Conservation (phyloP, 805 yeast genomes). For the Cyberlindnera mississippiensis region DNA sequence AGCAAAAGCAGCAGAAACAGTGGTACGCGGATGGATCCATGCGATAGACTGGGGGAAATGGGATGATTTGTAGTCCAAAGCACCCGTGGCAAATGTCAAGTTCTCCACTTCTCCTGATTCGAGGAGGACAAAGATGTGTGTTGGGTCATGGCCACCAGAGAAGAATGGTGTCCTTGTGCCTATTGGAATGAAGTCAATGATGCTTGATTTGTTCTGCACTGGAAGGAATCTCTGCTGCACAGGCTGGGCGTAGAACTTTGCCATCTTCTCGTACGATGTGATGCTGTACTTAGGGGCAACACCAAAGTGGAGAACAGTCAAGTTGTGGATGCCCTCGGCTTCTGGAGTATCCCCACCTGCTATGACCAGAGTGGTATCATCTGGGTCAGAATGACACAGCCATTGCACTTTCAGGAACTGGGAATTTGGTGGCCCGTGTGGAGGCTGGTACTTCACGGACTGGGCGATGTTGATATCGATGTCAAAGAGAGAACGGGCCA, state of each 20-base stretch:
- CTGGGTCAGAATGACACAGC: conserved; percentile 80
- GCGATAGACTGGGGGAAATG: conserved; percentile 78
- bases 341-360: conserved; percentile 59
- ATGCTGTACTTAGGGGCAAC: conserved; percentile 72
- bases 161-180: conserved; percentile 70
- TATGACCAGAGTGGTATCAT: conserved; percentile 67
- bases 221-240: conserved; percentile 54
- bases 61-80: conserved; percentile 46
- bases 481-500: conserved; percentile 70
- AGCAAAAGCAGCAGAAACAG: conserved; percentile 49
- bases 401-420: conserved; percentile 58
- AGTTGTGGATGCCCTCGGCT: conserved; percentile 37
- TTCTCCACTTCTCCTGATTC: conserved; percentile 65
- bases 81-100: conserved; percentile 54
- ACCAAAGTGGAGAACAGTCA: conserved; percentile 71
- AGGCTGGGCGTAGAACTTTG: conserved; percentile 64
- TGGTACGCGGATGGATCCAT: conserved; percentile 71
- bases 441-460: conserved; percentile 17
- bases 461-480: conserved; percentile 56
- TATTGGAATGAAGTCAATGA: conserved; percentile 49
- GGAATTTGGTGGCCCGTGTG: conserved; percentile 23
- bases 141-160: conserved; percentile 76
- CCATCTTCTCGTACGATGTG: conserved; percentile 82
- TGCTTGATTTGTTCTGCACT: conserved; percentile 41
- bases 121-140: conserved; percentile 52